Percentiles rank a stretch among this genome's conserved stretches.
Evolutionary conservation across 768 basidiomycete species (phyloP).

Genomic region (Tricholoma saponaceum): DNA sequence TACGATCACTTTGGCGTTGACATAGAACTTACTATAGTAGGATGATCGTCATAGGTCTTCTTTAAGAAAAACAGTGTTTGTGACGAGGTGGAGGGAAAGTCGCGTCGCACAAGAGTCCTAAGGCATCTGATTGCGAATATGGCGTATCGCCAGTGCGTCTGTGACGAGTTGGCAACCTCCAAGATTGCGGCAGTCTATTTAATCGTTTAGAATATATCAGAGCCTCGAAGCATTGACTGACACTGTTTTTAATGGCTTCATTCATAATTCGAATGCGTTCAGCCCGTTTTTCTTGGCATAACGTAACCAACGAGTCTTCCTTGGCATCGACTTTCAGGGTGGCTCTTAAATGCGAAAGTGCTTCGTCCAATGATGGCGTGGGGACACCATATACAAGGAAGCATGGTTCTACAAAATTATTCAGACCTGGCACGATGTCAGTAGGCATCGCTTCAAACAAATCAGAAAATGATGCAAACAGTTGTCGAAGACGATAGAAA

Average conservation of each 20-base stretch:
- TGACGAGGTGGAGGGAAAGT: constrained; percentile 43
- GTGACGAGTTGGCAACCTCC: constrained; percentile 51
- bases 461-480: constrained; percentile 32
- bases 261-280: constrained; percentile 39
- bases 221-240: constrained; percentile 24
- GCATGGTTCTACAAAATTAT: constrained; percentile 59
- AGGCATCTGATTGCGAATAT: constrained; percentile 68
- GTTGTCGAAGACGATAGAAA: constrained; percentile 60
- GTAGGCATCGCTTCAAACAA: not conserved
- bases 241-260: constrained; percentile 37
- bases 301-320: constrained; percentile 34
- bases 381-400: constrained; percentile 51
- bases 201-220: not conserved
- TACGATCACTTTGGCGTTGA: not conserved
- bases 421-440: constrained; percentile 41
- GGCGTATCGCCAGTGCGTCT: constrained; percentile 78
- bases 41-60: constrained; percentile 59
- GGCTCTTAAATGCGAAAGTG: constrained; percentile 33
- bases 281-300: constrained; percentile 41
- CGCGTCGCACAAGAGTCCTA: constrained; percentile 64
- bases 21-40: constrained; percentile 52
- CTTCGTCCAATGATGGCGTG: constrained; percentile 35
- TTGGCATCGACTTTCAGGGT: constrained; percentile 27
- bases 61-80: constrained; percentile 58
- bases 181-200: constrained; percentile 41